Conservation (phyloP, 208 protist genomes). For the Crithidia fasciculata region DNA sequence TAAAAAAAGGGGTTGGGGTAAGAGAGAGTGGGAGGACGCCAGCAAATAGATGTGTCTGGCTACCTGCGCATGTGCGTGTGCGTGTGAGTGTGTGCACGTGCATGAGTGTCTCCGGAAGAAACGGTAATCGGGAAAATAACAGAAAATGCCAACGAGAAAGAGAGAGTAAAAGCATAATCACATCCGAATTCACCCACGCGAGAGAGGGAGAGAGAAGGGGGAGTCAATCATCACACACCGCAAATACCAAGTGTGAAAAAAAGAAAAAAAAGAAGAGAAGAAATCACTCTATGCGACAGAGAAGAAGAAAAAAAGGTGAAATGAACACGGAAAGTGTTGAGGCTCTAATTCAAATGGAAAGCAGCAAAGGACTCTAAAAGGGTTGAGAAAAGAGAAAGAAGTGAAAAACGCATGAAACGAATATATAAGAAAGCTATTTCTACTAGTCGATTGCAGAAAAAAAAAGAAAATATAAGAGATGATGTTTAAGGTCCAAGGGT, state of each 20-base stretch:
- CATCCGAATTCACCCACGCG: neutral
- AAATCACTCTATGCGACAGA: neutral
- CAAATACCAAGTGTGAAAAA: slow-evolving; percentile 4
- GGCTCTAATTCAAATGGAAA: neutral
- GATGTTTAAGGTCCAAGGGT: neutral
- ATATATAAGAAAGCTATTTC: no score
- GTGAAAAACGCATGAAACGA: neutral
- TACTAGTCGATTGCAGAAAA: neutral
- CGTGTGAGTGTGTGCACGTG: no score
- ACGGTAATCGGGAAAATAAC: no score
- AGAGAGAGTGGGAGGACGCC: no score
- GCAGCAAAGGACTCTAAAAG: neutral
- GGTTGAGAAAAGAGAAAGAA: neutral
- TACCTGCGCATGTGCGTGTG: no score
- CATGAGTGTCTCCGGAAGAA: no score
- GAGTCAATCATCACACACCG: no score
- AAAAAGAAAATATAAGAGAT: slow-evolving; percentile 13
- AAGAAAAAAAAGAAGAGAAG: slow-evolving; percentile 12
- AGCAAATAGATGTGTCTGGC: no score
- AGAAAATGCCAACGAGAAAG: no score
- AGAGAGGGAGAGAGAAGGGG: slow-evolving; percentile 1
- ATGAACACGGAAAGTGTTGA: neutral
- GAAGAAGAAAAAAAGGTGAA: slow-evolving; percentile 7
- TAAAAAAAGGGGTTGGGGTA: no score
- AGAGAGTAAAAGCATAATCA: neutral